A percentile compares a stretch with the other conserved stretches of the same genome.
These are phyloP conservation scores for Carex cristatella DNA, from an alignment of 176 grass and related monocot species.

Conservation along the genomic window DNA sequence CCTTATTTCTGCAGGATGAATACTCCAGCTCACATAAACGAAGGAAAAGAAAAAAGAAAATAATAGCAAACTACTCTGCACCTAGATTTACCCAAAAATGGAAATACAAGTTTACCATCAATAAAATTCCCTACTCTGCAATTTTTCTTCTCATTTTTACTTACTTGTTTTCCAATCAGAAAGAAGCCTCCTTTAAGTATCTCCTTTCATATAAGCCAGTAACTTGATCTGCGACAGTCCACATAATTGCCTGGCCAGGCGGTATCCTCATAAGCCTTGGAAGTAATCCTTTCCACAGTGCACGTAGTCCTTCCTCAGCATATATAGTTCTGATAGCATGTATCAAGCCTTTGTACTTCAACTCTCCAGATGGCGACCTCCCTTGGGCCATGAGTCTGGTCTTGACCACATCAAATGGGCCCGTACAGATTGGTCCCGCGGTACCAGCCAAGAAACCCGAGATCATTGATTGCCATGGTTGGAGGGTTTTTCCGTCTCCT, in stretches of 20 bases:
- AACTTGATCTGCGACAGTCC: slow-evolving; percentile 92
- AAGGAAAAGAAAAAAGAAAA: slow-evolving; percentile 10
- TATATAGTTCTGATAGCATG: slow-evolving; percentile 78
- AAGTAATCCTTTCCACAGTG: slow-evolving; percentile 89
- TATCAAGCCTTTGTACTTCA: slow-evolving; percentile 76
- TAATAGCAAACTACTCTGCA: background rate
- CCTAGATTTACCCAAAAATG: background rate
- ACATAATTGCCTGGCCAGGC: slow-evolving; percentile 97
- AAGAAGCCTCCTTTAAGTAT: slow-evolving; percentile 31
- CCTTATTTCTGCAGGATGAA: slow-evolving; percentile 15
- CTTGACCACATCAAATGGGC: slow-evolving; percentile 91
- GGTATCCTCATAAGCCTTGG: slow-evolving; percentile 99
- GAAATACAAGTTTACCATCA: background rate
- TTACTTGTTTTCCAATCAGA: slow-evolving; percentile 27
- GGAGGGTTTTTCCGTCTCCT: slow-evolving; percentile 67
- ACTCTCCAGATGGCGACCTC: slow-evolving; percentile 34
- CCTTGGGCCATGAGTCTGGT: slow-evolving; percentile 94
- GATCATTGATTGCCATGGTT: slow-evolving; percentile 95
- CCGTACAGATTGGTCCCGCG: slow-evolving; percentile 83
- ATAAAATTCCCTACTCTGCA: background rate
- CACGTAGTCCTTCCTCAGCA: slow-evolving; percentile 64
- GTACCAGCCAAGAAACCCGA: slow-evolving; percentile 95
- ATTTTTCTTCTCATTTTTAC: background rate
- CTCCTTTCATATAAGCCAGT: slow-evolving; percentile 80
- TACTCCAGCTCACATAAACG: slow-evolving; percentile 18